These are phyloP conservation scores for Psilocybe mexicana DNA, from an alignment of 1,284 basidiomycete genomes.

Conservation along the genomic window DNA sequence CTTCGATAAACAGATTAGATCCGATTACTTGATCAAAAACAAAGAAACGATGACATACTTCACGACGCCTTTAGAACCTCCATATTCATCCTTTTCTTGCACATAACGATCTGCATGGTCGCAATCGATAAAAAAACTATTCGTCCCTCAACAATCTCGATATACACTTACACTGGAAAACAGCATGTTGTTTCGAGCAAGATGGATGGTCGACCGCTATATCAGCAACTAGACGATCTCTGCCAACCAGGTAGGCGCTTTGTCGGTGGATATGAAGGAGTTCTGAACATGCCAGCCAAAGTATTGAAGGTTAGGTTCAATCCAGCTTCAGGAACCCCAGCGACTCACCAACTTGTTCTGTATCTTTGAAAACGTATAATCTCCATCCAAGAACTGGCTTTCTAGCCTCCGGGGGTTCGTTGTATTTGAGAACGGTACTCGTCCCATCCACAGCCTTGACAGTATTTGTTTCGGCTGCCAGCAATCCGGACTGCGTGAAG, in stretches of 20 bases:
- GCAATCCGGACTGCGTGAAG: constrained; percentile 84
- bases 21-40: background rate
- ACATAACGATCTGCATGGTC: constrained; percentile 73
- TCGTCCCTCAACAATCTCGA: background rate
- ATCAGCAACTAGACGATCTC: constrained; percentile 88
- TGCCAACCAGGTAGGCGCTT: constrained; percentile 91
- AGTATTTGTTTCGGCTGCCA: constrained; percentile 94
- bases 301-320: background rate
- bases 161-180: constrained; percentile 79
- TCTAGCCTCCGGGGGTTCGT: constrained; percentile 96
- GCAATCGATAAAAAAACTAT: background rate
- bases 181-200: constrained; percentile 98
- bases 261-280: constrained; percentile 89
- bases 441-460: constrained; percentile 72
- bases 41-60: constrained; percentile 61
- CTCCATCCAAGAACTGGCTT: constrained; percentile 91
- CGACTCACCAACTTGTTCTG: constrained; percentile 83
- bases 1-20: constrained; percentile 39
- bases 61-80: constrained; percentile 70
- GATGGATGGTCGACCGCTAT: constrained; percentile 94
- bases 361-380: constrained; percentile 95
- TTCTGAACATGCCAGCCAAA: constrained; percentile 49
- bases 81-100: constrained; percentile 86
- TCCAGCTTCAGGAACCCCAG: constrained; percentile 15
- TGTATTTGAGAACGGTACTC: constrained; percentile 94